Conservation (phyloP, 192 early-diverging fungal species). For the Coemansia sp. region DNA sequence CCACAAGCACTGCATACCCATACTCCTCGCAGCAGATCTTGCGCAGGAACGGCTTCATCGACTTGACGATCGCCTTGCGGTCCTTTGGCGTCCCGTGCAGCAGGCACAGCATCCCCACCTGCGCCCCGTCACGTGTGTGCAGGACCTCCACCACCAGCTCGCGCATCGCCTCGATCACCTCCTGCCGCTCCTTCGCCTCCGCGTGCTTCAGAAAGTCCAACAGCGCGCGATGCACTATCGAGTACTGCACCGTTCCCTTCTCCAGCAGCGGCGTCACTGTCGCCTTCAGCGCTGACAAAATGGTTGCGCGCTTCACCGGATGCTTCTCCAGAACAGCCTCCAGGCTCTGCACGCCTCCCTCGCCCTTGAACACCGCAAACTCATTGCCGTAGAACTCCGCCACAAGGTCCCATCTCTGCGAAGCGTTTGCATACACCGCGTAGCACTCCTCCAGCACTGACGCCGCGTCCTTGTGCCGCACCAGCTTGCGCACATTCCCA, state of each 20-base stretch:
- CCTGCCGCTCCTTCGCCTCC: constrained; percentile 60
- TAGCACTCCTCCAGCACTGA: constrained; percentile 84
- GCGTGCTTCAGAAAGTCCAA: constrained; percentile 78
- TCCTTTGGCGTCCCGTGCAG: constrained; percentile 82
- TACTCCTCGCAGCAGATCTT: constrained; percentile 88
- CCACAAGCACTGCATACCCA: constrained; percentile 81
- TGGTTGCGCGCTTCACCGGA: constrained; percentile 42
- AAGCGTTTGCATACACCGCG: constrained; percentile 72
- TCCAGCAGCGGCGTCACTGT: constrained; percentile 72
- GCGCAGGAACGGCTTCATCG: constrained; percentile 75
- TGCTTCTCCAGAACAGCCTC: constrained; percentile 57
- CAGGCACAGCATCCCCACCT: constrained; percentile 79
- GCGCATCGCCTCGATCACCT: constrained; percentile 76
- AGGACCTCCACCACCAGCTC: constrained; percentile 83
- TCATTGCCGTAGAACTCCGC: constrained; percentile 95
- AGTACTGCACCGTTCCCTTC: constrained; percentile 75
- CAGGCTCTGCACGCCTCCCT: constrained; percentile 32
- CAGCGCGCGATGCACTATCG: constrained; percentile 84
- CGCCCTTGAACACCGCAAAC: constrained; percentile 80
- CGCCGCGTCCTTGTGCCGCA: constrained; percentile 89
- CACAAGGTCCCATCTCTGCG: constrained; percentile 70
- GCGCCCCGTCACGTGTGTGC: constrained; percentile 91
- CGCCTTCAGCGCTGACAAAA: constrained; percentile 70
- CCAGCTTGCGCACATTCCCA: constrained; percentile 77
- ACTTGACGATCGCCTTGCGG: constrained; percentile 85